A percentile compares a stretch with the other conserved stretches of the same genome.
These are phyloP conservation scores for Pogostemon cablin DNA, from an alignment of 257 asterid genomes.

Conservation along the genomic window DNA sequence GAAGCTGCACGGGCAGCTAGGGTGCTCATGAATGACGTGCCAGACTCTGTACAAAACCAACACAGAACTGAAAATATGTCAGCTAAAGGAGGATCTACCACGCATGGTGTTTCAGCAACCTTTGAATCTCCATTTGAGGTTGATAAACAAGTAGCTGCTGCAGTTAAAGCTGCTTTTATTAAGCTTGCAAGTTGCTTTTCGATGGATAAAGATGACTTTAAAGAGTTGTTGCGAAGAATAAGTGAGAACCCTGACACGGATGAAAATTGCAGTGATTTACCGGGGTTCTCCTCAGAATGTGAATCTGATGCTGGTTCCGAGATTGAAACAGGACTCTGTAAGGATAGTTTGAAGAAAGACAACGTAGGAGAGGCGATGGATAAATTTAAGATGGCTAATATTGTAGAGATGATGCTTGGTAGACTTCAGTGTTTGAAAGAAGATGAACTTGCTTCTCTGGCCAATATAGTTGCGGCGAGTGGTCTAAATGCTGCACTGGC, in stretches of 20 bases:
- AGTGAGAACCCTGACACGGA: slow-evolving; percentile 80
- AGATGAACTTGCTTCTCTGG: slow-evolving; percentile 90
- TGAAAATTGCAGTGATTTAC: slow-evolving; percentile 37
- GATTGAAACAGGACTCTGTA: slow-evolving; percentile 28
- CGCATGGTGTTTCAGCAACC: slow-evolving; percentile 74
- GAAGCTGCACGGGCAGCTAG: slow-evolving; percentile 79
- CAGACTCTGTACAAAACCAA: slow-evolving; percentile 55
- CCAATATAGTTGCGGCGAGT: slow-evolving; percentile 92
- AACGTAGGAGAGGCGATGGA: slow-evolving; percentile 41
- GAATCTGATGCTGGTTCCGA: slow-evolving; percentile 62
- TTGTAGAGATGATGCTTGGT: slow-evolving; percentile 76
- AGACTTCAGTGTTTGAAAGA: slow-evolving; percentile 78
- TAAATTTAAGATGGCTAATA: slow-evolving; percentile 45
- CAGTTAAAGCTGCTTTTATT: slow-evolving; percentile 79
- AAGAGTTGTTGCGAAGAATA: slow-evolving; percentile 72
- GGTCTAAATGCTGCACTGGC: slow-evolving; percentile 64
- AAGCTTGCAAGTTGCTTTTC: slow-evolving; percentile 76
- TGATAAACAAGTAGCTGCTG: slow-evolving; percentile 90
- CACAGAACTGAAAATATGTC: slow-evolving; percentile 54
- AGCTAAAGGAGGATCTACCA: slow-evolving; percentile 50
- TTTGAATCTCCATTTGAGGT: slow-evolving; percentile 89
- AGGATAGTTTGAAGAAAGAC: slow-evolving; percentile 33
- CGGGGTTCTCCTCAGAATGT: slow-evolving; percentile 51
- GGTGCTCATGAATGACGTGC: slow-evolving; percentile 72
- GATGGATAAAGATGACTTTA: slow-evolving; percentile 69